Evolutionary conservation across 495 filamentous ascomycete genomes (phyloP), one percentile per base, ranked within the genome.

Genomic region (Talaromyces adpressus): DNA sequence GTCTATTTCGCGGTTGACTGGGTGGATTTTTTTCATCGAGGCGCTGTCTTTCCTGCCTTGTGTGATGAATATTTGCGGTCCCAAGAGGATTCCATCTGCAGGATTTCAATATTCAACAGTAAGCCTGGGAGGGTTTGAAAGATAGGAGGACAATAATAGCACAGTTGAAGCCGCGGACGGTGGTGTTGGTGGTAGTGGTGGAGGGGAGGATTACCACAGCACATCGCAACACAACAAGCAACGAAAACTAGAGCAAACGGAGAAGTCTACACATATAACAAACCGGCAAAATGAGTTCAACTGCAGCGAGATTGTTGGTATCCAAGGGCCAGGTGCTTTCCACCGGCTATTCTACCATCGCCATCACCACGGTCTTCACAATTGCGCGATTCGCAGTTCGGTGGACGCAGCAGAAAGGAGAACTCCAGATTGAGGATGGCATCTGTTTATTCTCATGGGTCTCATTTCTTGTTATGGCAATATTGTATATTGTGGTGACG

Each of bases 401-500:
- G 1, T 56, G 68, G 29, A 67, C 62, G 6, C 56, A 61, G 18
- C 18, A 45, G 16, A 61, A 61, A 29, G 62, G 59, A 23, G 65
- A 66, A 6, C 27, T 74, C 36, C 67, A 67, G 57, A 51, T 66
- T 8, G 75, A 79, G 52, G 76, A 77, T 56, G 63, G 65, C 54
- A 62, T 73, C 16, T 65, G 75, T 18, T 61, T 69, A 14, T 23
- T 72, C 1, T 73, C 71, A 1, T 74, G 70, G 27, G 34, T 65
- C 6, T 69, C 68, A 34, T 79, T 77, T 64, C 51, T 73, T 23
- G 65, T 62, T 14, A 65, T 79, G 65, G 63, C 65, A 47, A 66
- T 70, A n/a, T 57, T 75, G 8, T 80, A 80, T 56, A 69, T 79
- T 41, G 66, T 70, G 14, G 69, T 73, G 36, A 65, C 70, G 1